Evolutionary conservation across 2,329 filamentous ascomycete genomes (phyloP), one percentile per base, ranked within the genome.

Genomic region (Aspergillus candidus): DNA sequence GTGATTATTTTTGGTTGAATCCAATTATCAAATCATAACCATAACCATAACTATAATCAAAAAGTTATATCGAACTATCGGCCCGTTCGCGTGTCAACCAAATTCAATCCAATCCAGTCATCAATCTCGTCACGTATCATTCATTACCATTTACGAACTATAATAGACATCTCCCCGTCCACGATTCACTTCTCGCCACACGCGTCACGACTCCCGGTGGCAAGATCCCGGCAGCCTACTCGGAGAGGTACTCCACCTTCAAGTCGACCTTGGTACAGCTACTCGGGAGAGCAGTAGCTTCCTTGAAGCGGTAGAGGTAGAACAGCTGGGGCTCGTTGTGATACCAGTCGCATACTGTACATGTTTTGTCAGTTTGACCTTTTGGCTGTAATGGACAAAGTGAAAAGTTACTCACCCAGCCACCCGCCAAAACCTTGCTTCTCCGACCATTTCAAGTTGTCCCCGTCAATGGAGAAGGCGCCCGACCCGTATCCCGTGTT

Each of bases 281-380:
- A 62, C 27, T 48, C 55, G 8, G 66, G 13, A 61, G 50, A 8
- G 22, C 1, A 0, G 40, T 42, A 12, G 58, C 22, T 4, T 47
- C 22, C 35, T 56, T 51, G 36, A 52, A 57, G 11, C 50, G 32
- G 43, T 61, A 52, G 6, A 65, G 39, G 49, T 62, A 69, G 58
- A 69, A 70, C 7, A 70, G 57, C 48, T 70, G 66, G 18, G 67
- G 66, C 14, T 54, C 56, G 32, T 60, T 61, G 52, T 70, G 66
- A 48, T 52, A 61, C 67, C 66, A 69, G 40, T 69, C 61, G 47
- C 67, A 70, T 6, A 65, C 67, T 69, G 43, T 31, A 38, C 12
- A 3, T 41, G 6, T 29, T 47, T 40, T 47, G 42, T 41, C 12
- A 42, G 35, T 32, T 11, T 15, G 32, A 17, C 11, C 11, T 11